Percentiles rank a stretch among this genome's conserved stretches.
Conservation (phyloP, 257 asterid species). For the Fraxinus cuspidata region DNA sequence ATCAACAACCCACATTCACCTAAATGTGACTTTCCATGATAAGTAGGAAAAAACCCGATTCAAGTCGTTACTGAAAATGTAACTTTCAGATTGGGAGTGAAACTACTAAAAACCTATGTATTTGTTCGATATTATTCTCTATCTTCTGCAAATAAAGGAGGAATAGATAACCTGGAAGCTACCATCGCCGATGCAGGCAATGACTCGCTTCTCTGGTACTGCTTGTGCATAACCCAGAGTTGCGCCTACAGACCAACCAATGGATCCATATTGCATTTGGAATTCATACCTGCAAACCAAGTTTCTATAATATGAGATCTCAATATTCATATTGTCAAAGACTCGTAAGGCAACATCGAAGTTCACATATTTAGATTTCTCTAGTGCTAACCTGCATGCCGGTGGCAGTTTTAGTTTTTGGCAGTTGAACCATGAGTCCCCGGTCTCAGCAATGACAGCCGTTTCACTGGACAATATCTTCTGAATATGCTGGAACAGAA, state of each 20-base stretch:
- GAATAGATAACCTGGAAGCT: constrained; percentile 73
- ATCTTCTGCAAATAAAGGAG: not conserved
- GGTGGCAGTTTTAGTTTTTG: constrained; percentile 67
- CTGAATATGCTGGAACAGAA: constrained; percentile 71
- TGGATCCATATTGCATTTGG: constrained; percentile 87
- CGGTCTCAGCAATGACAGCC: constrained; percentile 81
- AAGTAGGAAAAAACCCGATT: too few species aligned
- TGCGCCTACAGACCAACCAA: constrained; percentile 93
- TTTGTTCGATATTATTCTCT: not conserved
- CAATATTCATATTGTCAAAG: not conserved
- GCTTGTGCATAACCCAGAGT: constrained; percentile 89
- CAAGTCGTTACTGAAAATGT: not conserved
- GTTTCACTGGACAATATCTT: constrained; percentile 59
- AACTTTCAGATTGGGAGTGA: too few species aligned
- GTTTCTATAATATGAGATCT: not conserved
- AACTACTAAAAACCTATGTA: too few species aligned
- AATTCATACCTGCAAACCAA: constrained; percentile 59
- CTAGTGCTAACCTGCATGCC: constrained; percentile 65
- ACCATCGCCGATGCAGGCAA: constrained; percentile 87
- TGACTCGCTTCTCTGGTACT: constrained; percentile 59
- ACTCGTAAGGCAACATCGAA: not conserved
- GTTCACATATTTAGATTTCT: not conserved
- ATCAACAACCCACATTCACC: constrained; percentile 3
- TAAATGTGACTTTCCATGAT: not conserved
- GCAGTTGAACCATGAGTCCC: constrained; percentile 91